These are phyloP conservation scores for Calycina herbarum DNA, from an alignment of 2,329 filamentous ascomycete species.

Conservation along the genomic window DNA sequence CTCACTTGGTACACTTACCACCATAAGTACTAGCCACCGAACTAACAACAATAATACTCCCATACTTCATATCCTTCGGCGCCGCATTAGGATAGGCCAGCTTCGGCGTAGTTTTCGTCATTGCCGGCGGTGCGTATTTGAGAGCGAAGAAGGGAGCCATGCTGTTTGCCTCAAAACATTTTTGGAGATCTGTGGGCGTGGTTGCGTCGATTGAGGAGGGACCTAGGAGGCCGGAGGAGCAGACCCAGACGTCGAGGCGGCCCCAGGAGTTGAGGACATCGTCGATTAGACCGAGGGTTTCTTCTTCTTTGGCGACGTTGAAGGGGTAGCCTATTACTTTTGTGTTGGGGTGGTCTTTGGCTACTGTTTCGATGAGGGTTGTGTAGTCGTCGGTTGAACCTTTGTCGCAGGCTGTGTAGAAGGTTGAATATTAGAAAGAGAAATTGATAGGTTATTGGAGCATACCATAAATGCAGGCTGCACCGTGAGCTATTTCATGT, in stretches of 20 bases:
- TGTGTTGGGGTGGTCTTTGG: conserved; percentile 51
- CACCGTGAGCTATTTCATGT: conserved; percentile 53
- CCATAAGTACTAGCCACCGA: conserved; percentile 58
- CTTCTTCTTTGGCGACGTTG: conserved; percentile 57
- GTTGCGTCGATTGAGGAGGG: conserved; percentile 57
- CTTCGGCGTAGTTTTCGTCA: conserved; percentile 57
- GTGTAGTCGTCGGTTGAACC: conserved; percentile 43
- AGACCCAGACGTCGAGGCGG: conserved; percentile 61
- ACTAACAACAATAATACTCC: conserved; percentile 61
- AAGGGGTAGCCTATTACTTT: conserved; percentile 63
- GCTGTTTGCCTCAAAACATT: conserved; percentile 59
- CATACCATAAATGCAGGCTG: conserved; percentile 60
- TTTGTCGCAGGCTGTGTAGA: conserved; percentile 48
- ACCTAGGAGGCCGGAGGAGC: conserved; percentile 56
- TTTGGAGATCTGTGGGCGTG: conserved; percentile 54
- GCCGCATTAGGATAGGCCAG: conserved; percentile 61
- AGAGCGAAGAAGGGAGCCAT: conserved; percentile 65
- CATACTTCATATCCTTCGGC: conserved; percentile 60
- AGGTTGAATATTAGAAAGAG: background rate
- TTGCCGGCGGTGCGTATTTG: conserved; percentile 63
- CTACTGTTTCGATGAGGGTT: conserved; percentile 44
- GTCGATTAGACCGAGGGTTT: conserved; percentile 60
- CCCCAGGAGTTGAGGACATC: conserved; percentile 62
- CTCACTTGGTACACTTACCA: conserved; percentile 3
- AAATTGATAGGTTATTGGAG: conserved; percentile 11